Percentiles rank a stretch among this genome's conserved stretches.
phyloP scores from a whole-genome alignment of 306 rosid species.

The Spatholobus suberectus region DNA sequence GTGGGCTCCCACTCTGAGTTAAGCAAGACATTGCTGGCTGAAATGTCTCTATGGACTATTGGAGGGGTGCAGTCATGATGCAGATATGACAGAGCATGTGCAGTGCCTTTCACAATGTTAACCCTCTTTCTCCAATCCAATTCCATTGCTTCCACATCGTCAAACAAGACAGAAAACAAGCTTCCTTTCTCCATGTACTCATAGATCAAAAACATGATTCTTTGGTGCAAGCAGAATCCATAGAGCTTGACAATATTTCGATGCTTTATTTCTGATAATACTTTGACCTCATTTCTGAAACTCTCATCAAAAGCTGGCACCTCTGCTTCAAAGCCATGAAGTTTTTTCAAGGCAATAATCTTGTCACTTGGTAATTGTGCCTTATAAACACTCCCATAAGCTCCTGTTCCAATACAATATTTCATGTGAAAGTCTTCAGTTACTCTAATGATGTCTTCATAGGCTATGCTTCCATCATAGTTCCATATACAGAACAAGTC shows the following conservation, averaged over 20 bases:
- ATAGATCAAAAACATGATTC: slow-evolving; percentile 36
- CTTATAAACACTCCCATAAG: slow-evolving; percentile 33
- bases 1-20: slow-evolving; percentile 8
- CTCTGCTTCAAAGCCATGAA: slow-evolving; percentile 30
- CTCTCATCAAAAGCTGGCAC: background rate
- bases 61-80: slow-evolving; percentile 27
- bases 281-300: slow-evolving; percentile 26
- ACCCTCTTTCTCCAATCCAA: slow-evolving; percentile 35
- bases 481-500: slow-evolving; percentile 23
- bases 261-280: slow-evolving; percentile 26
- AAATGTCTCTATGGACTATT: slow-evolving; percentile 31
- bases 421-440: slow-evolving; percentile 8
- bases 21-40: slow-evolving; percentile 7
- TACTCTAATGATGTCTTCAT: slow-evolving; percentile 22
- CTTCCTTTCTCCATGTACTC: slow-evolving; percentile 33
- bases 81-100: slow-evolving; percentile 31
- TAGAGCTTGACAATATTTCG: slow-evolving; percentile 11
- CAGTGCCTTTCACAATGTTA: slow-evolving; percentile 29
- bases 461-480: slow-evolving; percentile 12
- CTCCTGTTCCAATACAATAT: slow-evolving; percentile 36
- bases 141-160: slow-evolving; percentile 15
- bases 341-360: slow-evolving; percentile 34
- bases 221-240: slow-evolving; percentile 29
- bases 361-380: slow-evolving; percentile 14
- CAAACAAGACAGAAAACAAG: slow-evolving; percentile 19